Base-by-base conservation (phyloP, 2,329 filamentous ascomycete genomes). In the Thielaviopsis punctulata region DNA sequence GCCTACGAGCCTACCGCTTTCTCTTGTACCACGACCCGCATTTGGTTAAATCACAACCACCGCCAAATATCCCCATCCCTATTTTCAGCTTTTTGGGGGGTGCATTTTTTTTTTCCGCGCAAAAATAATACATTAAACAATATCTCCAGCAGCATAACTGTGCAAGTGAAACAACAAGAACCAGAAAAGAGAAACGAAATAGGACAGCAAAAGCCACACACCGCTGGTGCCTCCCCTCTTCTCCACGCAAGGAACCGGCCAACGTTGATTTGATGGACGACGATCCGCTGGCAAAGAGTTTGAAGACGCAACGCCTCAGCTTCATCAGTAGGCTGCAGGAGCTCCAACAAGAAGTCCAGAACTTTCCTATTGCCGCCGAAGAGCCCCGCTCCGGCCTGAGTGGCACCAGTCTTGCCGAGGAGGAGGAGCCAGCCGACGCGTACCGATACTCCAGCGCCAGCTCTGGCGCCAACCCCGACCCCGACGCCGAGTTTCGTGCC, bases 291-390 rank as follows among this genome's bases (percentile, higher is more conserved):
- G 46, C 53, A 41, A 55, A 55, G 50, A 55, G 50, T 27, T 46
- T 55, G 45, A 55, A 55, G 45, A 55, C 53, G 36, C 53, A 55
- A 49, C 53, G 53, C 23, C 53, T 55, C 24, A 55, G 53, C 49
- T 55, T 55, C 46, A 55, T 55, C 25, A 49, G 12, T 45, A 55
- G 51, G 48, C 50, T 55, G 43, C 49, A 36, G 27, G 53, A 55
- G 53, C 53, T 55, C 8, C 45, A 55, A 47, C 49, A 50, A 10
- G 53, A 55, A 48, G 53, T 48, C 36, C 53, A 51, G 21, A 55
- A 46, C 27, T 33, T 45, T 36, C 49, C 49, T 21, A 39, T 46
- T 21, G 43, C 49, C 27, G 45, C 33, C 33, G 33, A 39, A 39
- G 33, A 22, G 44, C 49, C 49, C 8, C 43, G 43, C 27, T 27